phyloP scores from a whole-genome alignment of 108 stramenopile species.

The Hondaea fermentalgiana region DNA sequence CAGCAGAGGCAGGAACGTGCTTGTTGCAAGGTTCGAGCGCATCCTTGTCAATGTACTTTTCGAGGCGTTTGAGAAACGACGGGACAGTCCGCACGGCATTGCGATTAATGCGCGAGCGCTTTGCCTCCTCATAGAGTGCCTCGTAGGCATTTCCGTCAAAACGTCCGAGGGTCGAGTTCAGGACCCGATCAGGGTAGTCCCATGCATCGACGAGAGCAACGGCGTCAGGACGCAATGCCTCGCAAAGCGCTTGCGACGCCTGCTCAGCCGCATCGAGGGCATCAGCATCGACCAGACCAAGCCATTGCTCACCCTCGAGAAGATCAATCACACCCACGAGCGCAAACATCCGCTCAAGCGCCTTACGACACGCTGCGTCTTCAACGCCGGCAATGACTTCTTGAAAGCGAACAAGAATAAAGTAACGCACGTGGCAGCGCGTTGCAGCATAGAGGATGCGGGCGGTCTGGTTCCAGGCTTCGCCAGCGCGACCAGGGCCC shows the following conservation, averaged over 20 bases:
- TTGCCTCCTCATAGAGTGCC: neutral
- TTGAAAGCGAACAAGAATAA: neutral
- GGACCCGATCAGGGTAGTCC: neutral
- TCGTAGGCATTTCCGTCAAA: neutral
- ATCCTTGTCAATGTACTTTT: neutral
- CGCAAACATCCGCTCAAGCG: neutral
- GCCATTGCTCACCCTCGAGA: slow-evolving; percentile 5
- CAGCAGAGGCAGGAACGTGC: neutral
- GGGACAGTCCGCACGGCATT: neutral
- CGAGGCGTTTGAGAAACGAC: neutral
- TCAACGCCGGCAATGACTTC: neutral
- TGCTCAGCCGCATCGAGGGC: neutral
- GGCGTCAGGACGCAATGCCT: neutral
- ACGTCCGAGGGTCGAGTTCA: neutral
- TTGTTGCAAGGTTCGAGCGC: neutral
- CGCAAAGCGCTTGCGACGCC: neutral
- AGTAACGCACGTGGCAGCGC: neutral
- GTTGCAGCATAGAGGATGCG: neutral
- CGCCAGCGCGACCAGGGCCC: neutral
- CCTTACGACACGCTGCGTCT: neutral
- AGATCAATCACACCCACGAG: neutral
- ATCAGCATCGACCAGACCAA: neutral
- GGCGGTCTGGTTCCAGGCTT: neutral
- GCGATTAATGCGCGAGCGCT: neutral
- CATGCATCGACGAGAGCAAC: neutral